Base-by-base conservation (phyloP, 371 early-diverging fungal species). In the Rhizomucor pusillus region DNA sequence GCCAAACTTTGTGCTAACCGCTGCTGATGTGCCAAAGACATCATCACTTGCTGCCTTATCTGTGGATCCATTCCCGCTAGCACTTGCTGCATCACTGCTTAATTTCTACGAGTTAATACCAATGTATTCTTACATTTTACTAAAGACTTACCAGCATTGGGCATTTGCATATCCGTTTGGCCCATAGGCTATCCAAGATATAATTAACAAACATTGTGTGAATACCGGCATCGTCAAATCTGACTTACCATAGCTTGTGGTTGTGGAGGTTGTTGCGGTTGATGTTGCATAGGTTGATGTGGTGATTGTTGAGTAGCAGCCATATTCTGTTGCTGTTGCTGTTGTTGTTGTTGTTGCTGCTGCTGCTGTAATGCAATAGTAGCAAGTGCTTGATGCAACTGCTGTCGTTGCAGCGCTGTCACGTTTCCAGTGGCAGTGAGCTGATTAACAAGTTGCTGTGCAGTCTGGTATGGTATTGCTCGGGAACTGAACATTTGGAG, bases 1-100 rank as follows among this genome's bases (percentile, higher is more conserved):
- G 56, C 50, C 5, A 63, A 45, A 9, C 65, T 35, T 1, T 43
- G 39, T 12, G 58, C 25, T 24, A 81, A 56, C n/a, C 75, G 75
- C 16, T 75, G 70, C 19, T 75, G 63, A 20, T 63, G 77, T 14
- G 66, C 34, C 11, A 70, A 53, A 5, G 73, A 35, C 2, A 52
- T 18, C 25, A 62, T 57, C 66, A 73, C 59, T 57, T 76, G 77
- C 24, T 66, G 68, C 33, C 73, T 75, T 34, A 73, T 77, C 23
- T 76, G 69, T 33, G 69, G 73, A 20, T 54, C 64, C 19, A 74
- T 52, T 35, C 73, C 69, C 23, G 69, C 66, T 51, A 66, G 47
- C 36, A 64, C 12, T 41, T 69, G 68, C 11, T 63, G 49, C 5
- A 41, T 5, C 3, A 62, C 57, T 22, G 62, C 50, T 12, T 10